Evolutionary conservation across 2,329 filamentous ascomycete species (phyloP).

Genomic region (Fusarium nematophilum): DNA sequence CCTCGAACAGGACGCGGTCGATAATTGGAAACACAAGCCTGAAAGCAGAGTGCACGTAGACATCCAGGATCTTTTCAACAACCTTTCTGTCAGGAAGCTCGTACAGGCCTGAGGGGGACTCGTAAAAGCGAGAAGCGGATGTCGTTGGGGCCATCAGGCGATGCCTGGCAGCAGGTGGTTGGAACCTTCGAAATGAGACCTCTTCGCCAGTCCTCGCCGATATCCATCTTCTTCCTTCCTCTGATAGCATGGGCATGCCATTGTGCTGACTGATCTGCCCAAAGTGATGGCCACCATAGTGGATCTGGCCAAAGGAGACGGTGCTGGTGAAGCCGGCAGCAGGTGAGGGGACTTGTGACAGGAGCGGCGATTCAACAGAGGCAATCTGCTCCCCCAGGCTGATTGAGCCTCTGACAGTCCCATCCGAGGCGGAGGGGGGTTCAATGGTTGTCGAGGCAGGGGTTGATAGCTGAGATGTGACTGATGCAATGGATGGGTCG

Average conservation of each 20-base stretch:
- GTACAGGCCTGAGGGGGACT: slow-evolving; percentile 9
- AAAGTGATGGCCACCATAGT: slow-evolving; percentile 38
- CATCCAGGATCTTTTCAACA: slow-evolving; percentile 41
- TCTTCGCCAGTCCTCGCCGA: slow-evolving; percentile 31
- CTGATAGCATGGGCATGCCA: slow-evolving; percentile 36
- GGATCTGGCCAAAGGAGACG: slow-evolving; percentile 39
- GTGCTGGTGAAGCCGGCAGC: slow-evolving; percentile 7
- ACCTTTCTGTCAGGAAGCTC: slow-evolving; percentile 38
- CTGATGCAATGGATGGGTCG: background rate
- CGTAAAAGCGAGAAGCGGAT: background rate
- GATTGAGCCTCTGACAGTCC: background rate
- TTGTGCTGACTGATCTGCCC: slow-evolving; percentile 41
- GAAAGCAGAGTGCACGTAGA: slow-evolving; percentile 49
- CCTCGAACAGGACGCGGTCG: slow-evolving; percentile 58
- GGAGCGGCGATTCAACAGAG: slow-evolving; percentile 9
- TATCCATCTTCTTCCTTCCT: slow-evolving; percentile 38
- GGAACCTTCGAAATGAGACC: background rate
- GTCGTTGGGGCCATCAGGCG: background rate
- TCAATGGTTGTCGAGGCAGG: slow-evolving; percentile 4
- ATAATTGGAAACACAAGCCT: slow-evolving; percentile 61
- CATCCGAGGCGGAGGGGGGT: background rate
- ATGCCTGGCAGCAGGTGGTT: background rate
- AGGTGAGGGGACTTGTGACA: slow-evolving; percentile 5
- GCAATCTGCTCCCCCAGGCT: slow-evolving; percentile 18
- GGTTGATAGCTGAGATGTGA: slow-evolving; percentile 11